Evolutionary conservation across 768 basidiomycete species (phyloP).

Genomic region (Suillus spraguei): DNA sequence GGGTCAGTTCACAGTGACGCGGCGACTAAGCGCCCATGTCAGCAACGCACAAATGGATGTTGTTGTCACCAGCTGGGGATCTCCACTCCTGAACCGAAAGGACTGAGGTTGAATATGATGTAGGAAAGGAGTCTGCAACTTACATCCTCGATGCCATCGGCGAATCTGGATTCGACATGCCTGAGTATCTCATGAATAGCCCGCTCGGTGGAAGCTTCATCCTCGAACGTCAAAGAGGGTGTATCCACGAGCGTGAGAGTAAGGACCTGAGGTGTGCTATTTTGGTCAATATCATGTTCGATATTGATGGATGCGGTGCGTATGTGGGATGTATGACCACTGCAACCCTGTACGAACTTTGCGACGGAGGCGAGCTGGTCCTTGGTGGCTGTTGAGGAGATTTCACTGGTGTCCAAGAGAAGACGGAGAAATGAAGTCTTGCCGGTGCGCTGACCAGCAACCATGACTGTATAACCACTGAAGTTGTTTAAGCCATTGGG

Average conservation of each 20-base stretch:
- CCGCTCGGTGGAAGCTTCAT: slow-evolving; percentile 65
- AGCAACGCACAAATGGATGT: slow-evolving; percentile 73
- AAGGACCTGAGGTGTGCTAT: slow-evolving; percentile 48
- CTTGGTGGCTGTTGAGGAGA: slow-evolving; percentile 61
- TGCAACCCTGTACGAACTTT: slow-evolving; percentile 78
- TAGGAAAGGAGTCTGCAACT: slow-evolving; percentile 39
- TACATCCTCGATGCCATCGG: slow-evolving; percentile 78
- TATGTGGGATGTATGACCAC: slow-evolving; percentile 72
- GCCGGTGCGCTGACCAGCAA: slow-evolving; percentile 80
- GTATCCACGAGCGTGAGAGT: slow-evolving; percentile 80
- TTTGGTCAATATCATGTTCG: slow-evolving; percentile 55
- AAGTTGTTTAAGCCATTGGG: slow-evolving; percentile 21
- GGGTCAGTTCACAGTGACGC: slow-evolving; percentile 22
- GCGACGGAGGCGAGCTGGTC: slow-evolving; percentile 82
- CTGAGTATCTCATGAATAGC: slow-evolving; percentile 66
- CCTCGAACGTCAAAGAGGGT: slow-evolving; percentile 75
- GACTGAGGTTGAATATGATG: slow-evolving; percentile 24
- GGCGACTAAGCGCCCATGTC: slow-evolving; percentile 33
- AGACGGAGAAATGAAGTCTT: slow-evolving; percentile 89
- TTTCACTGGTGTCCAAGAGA: slow-evolving; percentile 76
- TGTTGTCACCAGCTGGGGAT: slow-evolving; percentile 69
- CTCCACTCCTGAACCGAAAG: slow-evolving; percentile 61
- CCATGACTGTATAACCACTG: slow-evolving; percentile 68
- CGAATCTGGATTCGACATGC: slow-evolving; percentile 72
- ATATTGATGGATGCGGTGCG: slow-evolving; percentile 73